These are phyloP conservation scores for Laburnicola sp. DNA, from an alignment of 2,329 filamentous ascomycete genomes.

Conservation along the genomic window DNA sequence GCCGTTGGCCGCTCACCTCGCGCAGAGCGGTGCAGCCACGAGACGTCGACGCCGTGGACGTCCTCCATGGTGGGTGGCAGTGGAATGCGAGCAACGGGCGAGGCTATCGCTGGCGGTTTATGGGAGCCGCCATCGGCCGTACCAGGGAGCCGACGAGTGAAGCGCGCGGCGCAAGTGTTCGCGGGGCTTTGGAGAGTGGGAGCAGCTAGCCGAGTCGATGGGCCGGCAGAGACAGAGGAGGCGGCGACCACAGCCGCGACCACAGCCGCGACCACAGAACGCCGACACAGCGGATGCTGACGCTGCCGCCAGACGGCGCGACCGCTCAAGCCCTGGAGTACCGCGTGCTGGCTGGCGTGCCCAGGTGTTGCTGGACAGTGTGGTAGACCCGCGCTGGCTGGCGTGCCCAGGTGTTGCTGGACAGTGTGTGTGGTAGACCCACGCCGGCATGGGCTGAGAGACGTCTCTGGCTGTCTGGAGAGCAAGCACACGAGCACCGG, in stretches of 20 bases:
- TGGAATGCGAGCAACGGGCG: constrained; percentile 13
- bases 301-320: too few species aligned
- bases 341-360: not conserved
- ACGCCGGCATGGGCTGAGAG: not conserved
- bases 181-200: constrained; percentile 30
- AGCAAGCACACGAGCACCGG: not conserved
- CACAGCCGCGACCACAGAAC: too few species aligned
- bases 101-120: constrained; percentile 28
- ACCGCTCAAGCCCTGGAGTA: constrained; percentile 5
- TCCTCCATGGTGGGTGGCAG: constrained; percentile 66
- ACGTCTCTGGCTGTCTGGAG: not conserved
- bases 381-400: not conserved
- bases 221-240: constrained; percentile 11
- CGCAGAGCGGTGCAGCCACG: constrained; percentile 83
- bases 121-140: constrained; percentile 30
- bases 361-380: not conserved
- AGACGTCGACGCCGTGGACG: constrained; percentile 81
- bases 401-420: not conserved
- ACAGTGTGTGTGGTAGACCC: constrained; percentile 1
- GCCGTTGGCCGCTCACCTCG: constrained; percentile 65
- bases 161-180: constrained; percentile 26
- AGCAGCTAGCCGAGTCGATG: constrained; percentile 30
- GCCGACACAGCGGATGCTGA: too few species aligned
- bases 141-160: constrained; percentile 12
- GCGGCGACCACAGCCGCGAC: too few species aligned